Evolutionary conservation across 192 early-diverging fungal species (phyloP), one percentile per base, ranked within the genome.

Genomic region (Coemansia reversa): DNA sequence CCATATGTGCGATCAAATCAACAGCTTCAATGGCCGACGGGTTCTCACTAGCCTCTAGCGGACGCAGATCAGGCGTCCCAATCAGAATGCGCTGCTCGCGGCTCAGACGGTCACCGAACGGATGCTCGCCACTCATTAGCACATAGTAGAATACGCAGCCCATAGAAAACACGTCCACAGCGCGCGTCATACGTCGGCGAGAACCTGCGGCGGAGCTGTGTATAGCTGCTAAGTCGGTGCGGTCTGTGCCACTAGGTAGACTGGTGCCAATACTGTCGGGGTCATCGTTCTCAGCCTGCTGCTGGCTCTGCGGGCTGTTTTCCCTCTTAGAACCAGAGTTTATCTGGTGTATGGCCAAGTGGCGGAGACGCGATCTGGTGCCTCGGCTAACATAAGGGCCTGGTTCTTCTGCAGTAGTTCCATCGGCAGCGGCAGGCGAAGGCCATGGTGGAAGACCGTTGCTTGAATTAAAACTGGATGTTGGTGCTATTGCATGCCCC

Each of bases 101-200:
- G 5, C 87, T 88, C 71, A 89, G 92, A 11, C 86, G 85, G 73
- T 96, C 94, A 53, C 96, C 96, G 83, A 98, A 99, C 5, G 97
- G 96, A 77, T 99, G 97, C 16, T 89, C 85, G 22, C 97, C 97
- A 28, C 84, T 79, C 8, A 91, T 91, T 29, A 97, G 82, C 4
- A 93, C 88, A 78, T 95, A 99, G 75, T 93, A 94, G 62, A 95
- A 98, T 32, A 97, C 90, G 75, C 94, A 98, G 19, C 97, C 97
- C 53, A 89, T 85, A 14, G 95, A 94, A 67, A 99, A 99, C 54
- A 99, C 91, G 67, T 99, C 97, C 39, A 99, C 92, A 4, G 93
- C 88, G 11, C 88, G 81, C 4, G 96, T 96, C 60, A 98, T 84
- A 22, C 87, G 66, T 47, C 69, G 62, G 29, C 63, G 74, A 4